phyloP scores from a whole-genome alignment of 768 basidiomycete genomes.

The Multifurca ochricompacta region DNA sequence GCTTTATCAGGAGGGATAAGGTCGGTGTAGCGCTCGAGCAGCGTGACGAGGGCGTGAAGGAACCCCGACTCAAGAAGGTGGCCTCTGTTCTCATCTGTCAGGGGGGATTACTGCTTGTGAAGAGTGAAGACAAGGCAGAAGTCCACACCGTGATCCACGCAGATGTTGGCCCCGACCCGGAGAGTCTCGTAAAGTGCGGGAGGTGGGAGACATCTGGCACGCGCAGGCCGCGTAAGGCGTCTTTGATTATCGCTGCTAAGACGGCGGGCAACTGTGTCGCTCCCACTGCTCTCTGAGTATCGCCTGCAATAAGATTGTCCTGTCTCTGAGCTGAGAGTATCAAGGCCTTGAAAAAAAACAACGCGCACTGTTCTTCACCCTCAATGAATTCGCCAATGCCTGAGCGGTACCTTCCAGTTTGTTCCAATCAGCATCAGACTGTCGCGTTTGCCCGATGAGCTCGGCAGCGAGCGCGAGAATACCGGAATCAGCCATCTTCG shows the following conservation, averaged over 20 bases:
- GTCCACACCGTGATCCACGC: conserved; percentile 75
- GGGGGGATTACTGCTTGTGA: background rate
- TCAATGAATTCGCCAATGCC: conserved; percentile 14
- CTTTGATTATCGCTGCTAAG: conserved; percentile 51
- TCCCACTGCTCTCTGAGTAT: conserved; percentile 65
- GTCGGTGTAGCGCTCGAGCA: conserved; percentile 59
- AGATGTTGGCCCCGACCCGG: conserved; percentile 74
- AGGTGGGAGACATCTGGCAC: conserved; percentile 41
- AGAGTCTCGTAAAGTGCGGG: conserved; percentile 57
- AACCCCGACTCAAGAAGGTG: conserved; percentile 62
- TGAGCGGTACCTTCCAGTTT: conserved; percentile 14
- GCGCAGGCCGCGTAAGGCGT: conserved; percentile 43
- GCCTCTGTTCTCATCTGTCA: conserved; percentile 65
- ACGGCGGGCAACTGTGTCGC: conserved; percentile 55
- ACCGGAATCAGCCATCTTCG: conserved; percentile 12
- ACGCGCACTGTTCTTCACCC: conserved; percentile 14
- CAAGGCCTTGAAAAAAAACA: background rate
- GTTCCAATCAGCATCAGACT: conserved; percentile 17
- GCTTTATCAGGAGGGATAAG: conserved; percentile 34
- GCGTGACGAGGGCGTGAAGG: conserved; percentile 54
- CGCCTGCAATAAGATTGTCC: conserved; percentile 37
- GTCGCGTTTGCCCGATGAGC: conserved; percentile 10
- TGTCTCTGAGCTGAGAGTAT: background rate
- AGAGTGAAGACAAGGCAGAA: background rate
- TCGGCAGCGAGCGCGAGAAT: conserved; percentile 14